Conservation (phyloP, 2,329 filamentous ascomycete genomes). For the Exophiala sideris region DNA sequence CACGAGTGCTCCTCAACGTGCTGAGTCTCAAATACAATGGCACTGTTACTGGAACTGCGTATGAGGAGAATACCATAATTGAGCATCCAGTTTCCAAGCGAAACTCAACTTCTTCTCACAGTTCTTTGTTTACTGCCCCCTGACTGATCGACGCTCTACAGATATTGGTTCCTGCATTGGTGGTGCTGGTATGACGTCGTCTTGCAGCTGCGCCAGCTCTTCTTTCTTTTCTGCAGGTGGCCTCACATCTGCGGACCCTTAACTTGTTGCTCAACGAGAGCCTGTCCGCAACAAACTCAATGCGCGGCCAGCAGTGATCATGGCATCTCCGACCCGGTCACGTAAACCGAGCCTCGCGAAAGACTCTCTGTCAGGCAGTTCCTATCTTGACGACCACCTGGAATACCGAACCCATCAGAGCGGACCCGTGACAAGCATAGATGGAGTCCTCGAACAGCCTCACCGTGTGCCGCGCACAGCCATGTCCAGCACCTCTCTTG, state of each 20-base stretch:
- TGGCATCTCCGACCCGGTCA: slow-evolving; percentile 30
- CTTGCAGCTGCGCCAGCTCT: slow-evolving; percentile 1
- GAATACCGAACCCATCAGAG: slow-evolving; percentile 38
- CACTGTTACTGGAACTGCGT: no score
- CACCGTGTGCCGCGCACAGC: slow-evolving; percentile 13
- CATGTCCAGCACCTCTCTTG: slow-evolving; percentile 22
- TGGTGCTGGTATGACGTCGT: slow-evolving; percentile 13
- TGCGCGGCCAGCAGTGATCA: background rate
- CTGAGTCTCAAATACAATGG: no score
- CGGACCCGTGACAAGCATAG: slow-evolving; percentile 27
- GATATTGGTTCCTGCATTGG: slow-evolving; percentile 19
- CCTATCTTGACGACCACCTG: slow-evolving; percentile 46
- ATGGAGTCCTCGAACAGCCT: slow-evolving; percentile 29
- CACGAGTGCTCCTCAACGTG: no score
- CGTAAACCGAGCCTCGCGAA: slow-evolving; percentile 43
- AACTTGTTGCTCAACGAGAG: no score
- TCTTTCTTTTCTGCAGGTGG: background rate
- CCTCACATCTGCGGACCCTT: no score
- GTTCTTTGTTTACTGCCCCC: background rate
- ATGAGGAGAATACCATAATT: background rate
- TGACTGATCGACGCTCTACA: no score
- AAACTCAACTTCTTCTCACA: background rate
- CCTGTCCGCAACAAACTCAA: background rate
- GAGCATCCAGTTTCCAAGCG: background rate
- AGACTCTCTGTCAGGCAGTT: slow-evolving; percentile 40